These are phyloP conservation scores for Nemania bipapillata DNA, from an alignment of 2,329 filamentous ascomycete genomes.

Conservation along the genomic window DNA sequence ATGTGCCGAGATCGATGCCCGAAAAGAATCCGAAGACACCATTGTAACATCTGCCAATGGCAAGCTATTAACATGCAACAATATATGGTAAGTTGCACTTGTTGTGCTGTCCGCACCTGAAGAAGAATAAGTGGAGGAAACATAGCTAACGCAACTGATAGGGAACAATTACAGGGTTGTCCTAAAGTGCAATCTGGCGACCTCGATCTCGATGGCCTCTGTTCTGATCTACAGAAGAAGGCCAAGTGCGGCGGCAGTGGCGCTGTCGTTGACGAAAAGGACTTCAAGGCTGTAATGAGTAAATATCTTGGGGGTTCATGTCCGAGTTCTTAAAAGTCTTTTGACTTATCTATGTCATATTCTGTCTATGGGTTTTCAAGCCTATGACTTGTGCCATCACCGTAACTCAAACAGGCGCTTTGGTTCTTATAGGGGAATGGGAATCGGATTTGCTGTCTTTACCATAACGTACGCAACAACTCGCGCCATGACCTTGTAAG, in stretches of 20 bases:
- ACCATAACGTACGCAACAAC: slow-evolving; percentile 22
- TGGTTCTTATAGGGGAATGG: slow-evolving; percentile 26
- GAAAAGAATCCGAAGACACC: slow-evolving; percentile 76
- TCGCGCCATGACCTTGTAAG: slow-evolving; percentile 10
- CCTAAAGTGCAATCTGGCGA: slow-evolving; percentile 89
- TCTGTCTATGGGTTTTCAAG: slow-evolving; percentile 13
- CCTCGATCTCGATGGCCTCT: slow-evolving; percentile 92
- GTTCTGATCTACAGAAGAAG: slow-evolving; percentile 92
- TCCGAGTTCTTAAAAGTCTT: slow-evolving; percentile 17
- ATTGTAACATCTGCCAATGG: slow-evolving; percentile 67
- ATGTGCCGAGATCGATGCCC: slow-evolving; percentile 79
- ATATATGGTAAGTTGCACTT: slow-evolving; percentile 80
- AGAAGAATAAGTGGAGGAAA: background rate
- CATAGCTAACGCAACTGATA: slow-evolving; percentile 60
- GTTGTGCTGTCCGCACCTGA: too few species aligned
- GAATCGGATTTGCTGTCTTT: slow-evolving; percentile 27
- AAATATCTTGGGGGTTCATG: slow-evolving; percentile 62
- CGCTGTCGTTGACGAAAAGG: slow-evolving; percentile 86
- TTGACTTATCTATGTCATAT: slow-evolving; percentile 8
- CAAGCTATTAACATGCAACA: slow-evolving; percentile 82
- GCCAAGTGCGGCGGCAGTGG: slow-evolving; percentile 93
- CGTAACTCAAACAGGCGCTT: slow-evolving; percentile 30
- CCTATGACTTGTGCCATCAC: slow-evolving; percentile 34
- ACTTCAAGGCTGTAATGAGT: slow-evolving; percentile 83
- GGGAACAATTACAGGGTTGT: slow-evolving; percentile 89